A percentile compares a stretch with the other conserved stretches of the same genome.
These are phyloP conservation scores for Psilocybe cyanescens DNA, from an alignment of 768 basidiomycete species.

Conservation along the genomic window DNA sequence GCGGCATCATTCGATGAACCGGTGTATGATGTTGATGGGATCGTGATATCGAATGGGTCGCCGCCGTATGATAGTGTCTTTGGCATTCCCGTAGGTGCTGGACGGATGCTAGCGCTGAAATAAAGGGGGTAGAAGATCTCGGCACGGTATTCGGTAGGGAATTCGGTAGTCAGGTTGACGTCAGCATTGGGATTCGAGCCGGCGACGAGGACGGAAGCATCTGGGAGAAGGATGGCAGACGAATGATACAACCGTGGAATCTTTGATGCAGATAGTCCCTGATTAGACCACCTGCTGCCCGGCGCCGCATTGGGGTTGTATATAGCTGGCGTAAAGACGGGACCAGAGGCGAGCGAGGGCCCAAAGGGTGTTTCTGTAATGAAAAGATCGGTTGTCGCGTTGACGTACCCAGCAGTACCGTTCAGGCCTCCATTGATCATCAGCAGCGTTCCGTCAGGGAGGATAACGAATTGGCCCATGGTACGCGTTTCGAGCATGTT, in stretches of 20 bases:
- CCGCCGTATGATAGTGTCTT: slow-evolving; percentile 82
- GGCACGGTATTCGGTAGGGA: slow-evolving; percentile 76
- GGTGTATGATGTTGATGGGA: slow-evolving; percentile 68
- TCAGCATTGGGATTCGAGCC: slow-evolving; percentile 94
- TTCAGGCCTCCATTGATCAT: slow-evolving; percentile 81
- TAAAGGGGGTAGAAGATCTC: slow-evolving; percentile 93
- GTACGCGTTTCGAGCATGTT: slow-evolving; percentile 74
- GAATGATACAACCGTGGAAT: slow-evolving; percentile 92
- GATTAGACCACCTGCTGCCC: slow-evolving; percentile 75
- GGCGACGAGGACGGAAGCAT: slow-evolving; percentile 82
- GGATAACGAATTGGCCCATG: slow-evolving; percentile 90
- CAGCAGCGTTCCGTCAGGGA: slow-evolving; percentile 75
- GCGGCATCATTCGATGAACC: slow-evolving; percentile 73
- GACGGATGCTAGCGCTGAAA: slow-evolving; percentile 69
- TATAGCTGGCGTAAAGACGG: slow-evolving; percentile 74
- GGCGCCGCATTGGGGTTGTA: slow-evolving; percentile 75
- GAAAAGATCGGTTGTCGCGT: slow-evolving; percentile 44
- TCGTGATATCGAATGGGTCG: slow-evolving; percentile 70
- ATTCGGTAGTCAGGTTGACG: slow-evolving; percentile 58
- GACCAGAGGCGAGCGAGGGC: slow-evolving; percentile 77
- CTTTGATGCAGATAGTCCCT: slow-evolving; percentile 58
- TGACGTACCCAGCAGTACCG: slow-evolving; percentile 82
- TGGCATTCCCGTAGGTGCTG: slow-evolving; percentile 70
- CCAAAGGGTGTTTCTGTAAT: slow-evolving; percentile 58
- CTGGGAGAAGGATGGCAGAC: slow-evolving; percentile 81